A percentile compares a stretch with the other conserved stretches of the same genome.
Conservation (phyloP, 2,329 filamentous ascomycete species). For the Domatiomyces catenatus region DNA sequence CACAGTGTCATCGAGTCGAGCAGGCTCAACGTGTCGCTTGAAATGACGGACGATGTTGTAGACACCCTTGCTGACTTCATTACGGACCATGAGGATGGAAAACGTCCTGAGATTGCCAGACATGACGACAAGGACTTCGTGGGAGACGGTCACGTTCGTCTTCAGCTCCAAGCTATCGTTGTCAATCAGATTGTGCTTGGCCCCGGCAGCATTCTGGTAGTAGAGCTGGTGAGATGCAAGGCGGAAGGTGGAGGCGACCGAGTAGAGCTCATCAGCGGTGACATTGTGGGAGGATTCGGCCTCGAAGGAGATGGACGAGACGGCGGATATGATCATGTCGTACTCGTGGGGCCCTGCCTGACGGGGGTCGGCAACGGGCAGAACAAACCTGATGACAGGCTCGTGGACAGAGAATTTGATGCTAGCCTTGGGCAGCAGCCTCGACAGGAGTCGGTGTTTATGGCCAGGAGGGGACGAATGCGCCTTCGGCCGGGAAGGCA, state of each 20-base stretch:
- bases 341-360: slow-evolving; percentile 59
- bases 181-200: slow-evolving; percentile 71
- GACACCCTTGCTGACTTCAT: slow-evolving; percentile 83
- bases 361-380: slow-evolving; percentile 52
- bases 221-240: slow-evolving; percentile 80
- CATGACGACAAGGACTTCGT: slow-evolving; percentile 67
- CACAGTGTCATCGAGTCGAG: slow-evolving; percentile 31
- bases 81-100: slow-evolving; percentile 73
- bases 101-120: slow-evolving; percentile 73
- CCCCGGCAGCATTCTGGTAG: slow-evolving; percentile 75
- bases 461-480: slow-evolving; percentile 19
- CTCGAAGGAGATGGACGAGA: slow-evolving; percentile 84
- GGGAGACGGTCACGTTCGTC: slow-evolving; percentile 66
- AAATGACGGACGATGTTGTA: slow-evolving; percentile 82
- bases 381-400: slow-evolving; percentile 75
- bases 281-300: slow-evolving; percentile 89
- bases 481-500: slow-evolving; percentile 34
- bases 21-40: slow-evolving; percentile 37
- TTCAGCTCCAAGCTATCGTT: slow-evolving; percentile 83
- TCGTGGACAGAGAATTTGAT: slow-evolving; percentile 96
- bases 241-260: slow-evolving; percentile 63
- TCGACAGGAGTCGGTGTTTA: slow-evolving; percentile 58
- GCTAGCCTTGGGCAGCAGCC: slow-evolving; percentile 81
- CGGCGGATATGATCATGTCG: slow-evolving; percentile 85
- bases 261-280: slow-evolving; percentile 73